A percentile compares a stretch with the other conserved stretches of the same genome.
Evolutionary conservation across 1,284 basidiomycete species (phyloP).

Genomic region (Marasmius tenuissimus): DNA sequence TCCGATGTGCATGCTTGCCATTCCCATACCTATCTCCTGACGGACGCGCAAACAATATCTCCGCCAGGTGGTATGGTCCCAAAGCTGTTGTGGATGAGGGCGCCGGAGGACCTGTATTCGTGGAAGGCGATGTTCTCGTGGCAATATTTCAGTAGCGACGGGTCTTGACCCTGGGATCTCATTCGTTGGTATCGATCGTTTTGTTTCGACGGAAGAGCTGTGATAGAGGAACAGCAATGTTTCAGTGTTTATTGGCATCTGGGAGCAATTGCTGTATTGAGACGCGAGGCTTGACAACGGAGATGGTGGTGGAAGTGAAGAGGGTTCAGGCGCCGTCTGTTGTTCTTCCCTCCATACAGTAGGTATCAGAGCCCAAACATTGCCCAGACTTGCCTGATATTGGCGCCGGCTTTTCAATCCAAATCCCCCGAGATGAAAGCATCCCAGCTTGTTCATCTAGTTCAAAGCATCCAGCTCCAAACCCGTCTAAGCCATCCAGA

Average conservation of each 20-base stretch:
- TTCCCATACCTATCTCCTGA: neutral
- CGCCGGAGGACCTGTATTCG: constrained; percentile 18
- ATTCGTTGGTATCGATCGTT: neutral
- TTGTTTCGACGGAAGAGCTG: constrained; percentile 5
- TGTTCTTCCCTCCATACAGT: too few relatives aligned
- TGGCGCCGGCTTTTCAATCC: too few relatives aligned
- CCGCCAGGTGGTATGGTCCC: constrained; percentile 5
- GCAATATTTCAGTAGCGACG: neutral
- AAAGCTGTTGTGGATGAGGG: neutral
- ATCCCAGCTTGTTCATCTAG: too few relatives aligned
- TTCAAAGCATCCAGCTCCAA: too few relatives aligned
- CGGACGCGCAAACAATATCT: constrained; percentile 3
- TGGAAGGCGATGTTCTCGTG: constrained; percentile 12
- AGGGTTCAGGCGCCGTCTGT: too few relatives aligned
- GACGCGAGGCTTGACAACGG: constrained; percentile 10
- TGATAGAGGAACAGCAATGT: constrained; percentile 3
- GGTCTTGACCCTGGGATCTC: neutral
- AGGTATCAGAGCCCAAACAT: too few relatives aligned
- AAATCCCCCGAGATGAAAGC: too few relatives aligned
- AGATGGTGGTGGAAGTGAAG: too few relatives aligned
- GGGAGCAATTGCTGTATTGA: constrained; percentile 22
- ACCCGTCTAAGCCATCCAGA: too few relatives aligned
- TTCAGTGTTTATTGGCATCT: constrained; percentile 17
- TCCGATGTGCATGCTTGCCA: neutral
- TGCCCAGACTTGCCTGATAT: too few relatives aligned